A percentile compares a stretch with the other conserved stretches of the same genome.
Evolutionary conservation across 345 rosid species (phyloP).

Genomic region (Pistacia integerrima): DNA sequence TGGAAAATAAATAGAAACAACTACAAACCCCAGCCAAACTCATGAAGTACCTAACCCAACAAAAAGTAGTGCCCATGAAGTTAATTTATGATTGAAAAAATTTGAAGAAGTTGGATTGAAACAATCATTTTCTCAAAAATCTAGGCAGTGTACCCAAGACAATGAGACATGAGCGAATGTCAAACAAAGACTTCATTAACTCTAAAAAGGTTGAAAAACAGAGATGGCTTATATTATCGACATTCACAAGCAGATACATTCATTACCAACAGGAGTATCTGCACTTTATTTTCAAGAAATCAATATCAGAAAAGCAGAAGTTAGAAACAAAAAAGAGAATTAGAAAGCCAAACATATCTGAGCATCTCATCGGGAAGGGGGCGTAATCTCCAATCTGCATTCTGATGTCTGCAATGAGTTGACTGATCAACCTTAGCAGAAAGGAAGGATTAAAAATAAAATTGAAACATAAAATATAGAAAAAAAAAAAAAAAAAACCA

Average conservation of each 20-base stretch:
- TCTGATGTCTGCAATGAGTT: conserved; percentile 76
- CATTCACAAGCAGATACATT: too few species aligned
- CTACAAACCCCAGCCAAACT: neutral
- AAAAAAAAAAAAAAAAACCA: neutral
- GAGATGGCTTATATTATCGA: too few species aligned
- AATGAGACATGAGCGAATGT: neutral
- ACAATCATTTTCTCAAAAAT: neutral
- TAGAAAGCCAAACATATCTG: conserved; percentile 39
- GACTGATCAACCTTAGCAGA: conserved; percentile 19
- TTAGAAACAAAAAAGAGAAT: neutral
- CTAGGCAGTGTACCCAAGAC: neutral
- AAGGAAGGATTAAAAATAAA: conserved; percentile 1
- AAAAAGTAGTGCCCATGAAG: neutral
- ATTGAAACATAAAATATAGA: neutral
- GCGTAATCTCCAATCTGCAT: conserved; percentile 95
- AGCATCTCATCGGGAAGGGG: conserved; percentile 88
- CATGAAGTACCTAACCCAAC: neutral
- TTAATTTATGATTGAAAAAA: neutral
- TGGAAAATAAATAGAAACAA: neutral
- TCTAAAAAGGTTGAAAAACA: neutral
- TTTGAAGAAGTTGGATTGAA: neutral
- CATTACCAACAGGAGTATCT: neutral
- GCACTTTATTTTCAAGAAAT: neutral
- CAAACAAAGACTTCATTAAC: too few species aligned
- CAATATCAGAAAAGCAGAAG: neutral